Conservation (phyloP, 306 rosid genomes). For the Dryas octopetala region DNA sequence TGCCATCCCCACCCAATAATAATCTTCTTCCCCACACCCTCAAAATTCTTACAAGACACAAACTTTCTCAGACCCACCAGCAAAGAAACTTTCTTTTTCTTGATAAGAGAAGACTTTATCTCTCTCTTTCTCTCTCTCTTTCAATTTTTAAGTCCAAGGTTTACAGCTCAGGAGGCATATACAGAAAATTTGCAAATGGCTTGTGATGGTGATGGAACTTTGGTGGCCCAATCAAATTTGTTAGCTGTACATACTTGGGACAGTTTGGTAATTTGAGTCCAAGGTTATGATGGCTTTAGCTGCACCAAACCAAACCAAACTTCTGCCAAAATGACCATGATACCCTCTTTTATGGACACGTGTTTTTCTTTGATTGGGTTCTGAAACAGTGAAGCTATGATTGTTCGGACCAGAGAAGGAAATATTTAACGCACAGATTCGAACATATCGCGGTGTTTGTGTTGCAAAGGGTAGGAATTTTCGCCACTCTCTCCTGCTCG, state of each 20-base stretch:
- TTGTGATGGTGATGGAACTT: slow-evolving; percentile 12
- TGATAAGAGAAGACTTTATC: slow-evolving; percentile 9
- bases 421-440: slow-evolving; percentile 2
- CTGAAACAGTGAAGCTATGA: neutral
- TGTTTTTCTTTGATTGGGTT: neutral
- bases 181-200: slow-evolving; percentile 19
- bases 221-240: slow-evolving; percentile 32
- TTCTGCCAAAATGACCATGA: slow-evolving; percentile 18
- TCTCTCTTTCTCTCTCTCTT: slow-evolving; percentile 8
- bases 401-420: neutral
- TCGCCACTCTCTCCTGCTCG: neutral
- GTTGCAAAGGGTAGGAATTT: neutral
- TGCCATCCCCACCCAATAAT: slow-evolving; percentile 52
- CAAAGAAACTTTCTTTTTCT: slow-evolving; percentile 2
- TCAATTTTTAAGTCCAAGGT: slow-evolving; percentile 20
- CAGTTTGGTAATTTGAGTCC: slow-evolving; percentile 23
- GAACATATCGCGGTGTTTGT: slow-evolving; percentile 1
- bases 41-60: slow-evolving; percentile 16
- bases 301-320: neutral
- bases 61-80: slow-evolving; percentile 23
- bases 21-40: neutral
- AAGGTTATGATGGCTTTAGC: slow-evolving; percentile 22
- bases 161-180: slow-evolving; percentile 37
- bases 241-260: slow-evolving; percentile 36
- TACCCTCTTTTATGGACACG: slow-evolving; percentile 17